phyloP scores from a whole-genome alignment of 192 early-diverging fungal genomes.

The Coemansia sp. region DNA sequence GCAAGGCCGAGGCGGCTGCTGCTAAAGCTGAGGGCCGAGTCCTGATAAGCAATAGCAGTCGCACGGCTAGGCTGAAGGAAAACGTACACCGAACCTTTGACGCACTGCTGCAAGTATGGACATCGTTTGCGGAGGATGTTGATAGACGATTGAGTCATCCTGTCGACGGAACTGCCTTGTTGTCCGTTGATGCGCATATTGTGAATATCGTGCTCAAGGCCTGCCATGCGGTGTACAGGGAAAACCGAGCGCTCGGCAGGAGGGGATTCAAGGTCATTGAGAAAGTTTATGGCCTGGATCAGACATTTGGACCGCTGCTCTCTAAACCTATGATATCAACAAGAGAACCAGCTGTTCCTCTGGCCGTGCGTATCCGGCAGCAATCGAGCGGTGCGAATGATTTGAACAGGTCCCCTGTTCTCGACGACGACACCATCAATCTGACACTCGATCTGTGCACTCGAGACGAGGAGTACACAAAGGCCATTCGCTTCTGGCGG shows the following conservation, averaged over 20 bases:
- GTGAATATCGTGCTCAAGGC: conserved; percentile 43
- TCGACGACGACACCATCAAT: conserved; percentile 35
- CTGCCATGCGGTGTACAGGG: conserved; percentile 35
- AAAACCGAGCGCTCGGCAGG: conserved; percentile 43
- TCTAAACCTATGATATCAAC: background rate
- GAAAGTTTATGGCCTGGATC: conserved; percentile 40
- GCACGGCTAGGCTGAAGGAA: conserved; percentile 19
- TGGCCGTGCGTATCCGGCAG: conserved; percentile 26
- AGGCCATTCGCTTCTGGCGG: conserved; percentile 54
- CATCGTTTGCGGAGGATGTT: conserved; percentile 32
- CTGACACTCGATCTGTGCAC: conserved; percentile 41
- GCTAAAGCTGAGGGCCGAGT: background rate
- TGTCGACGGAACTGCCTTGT: conserved; percentile 19
- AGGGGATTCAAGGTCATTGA: conserved; percentile 38
- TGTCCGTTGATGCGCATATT: conserved; percentile 33
- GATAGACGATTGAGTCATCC: conserved; percentile 15
- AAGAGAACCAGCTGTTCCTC: background rate
- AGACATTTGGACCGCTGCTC: background rate
- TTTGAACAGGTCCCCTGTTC: background rate
- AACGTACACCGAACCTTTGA: conserved; percentile 31
- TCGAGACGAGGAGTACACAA: conserved; percentile 37
- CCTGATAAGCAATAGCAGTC: conserved; percentile 1
- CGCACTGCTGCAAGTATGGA: conserved; percentile 31
- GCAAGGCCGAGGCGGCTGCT: background rate
- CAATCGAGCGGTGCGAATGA: background rate